Evolutionary conservation across 441 rosid species (phyloP).

Genomic region (Eruca vesicaria): DNA sequence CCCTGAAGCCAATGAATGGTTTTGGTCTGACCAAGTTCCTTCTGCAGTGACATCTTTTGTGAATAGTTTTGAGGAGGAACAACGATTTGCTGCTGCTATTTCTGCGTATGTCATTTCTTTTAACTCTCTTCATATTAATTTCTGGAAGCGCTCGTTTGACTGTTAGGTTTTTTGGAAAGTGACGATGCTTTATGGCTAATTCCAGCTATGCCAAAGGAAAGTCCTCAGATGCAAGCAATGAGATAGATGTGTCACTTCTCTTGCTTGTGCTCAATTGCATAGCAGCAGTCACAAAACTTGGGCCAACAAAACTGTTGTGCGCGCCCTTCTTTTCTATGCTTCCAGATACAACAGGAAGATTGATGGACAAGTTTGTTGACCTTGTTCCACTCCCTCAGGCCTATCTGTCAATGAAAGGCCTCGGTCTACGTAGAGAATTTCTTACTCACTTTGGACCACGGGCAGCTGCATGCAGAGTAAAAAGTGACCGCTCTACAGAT

Average conservation of each 20-base stretch:
- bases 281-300: constrained; percentile 89
- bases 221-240: constrained; percentile 48
- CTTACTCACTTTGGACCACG: constrained; percentile 96
- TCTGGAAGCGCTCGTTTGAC: constrained; percentile 16
- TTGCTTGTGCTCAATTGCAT: constrained; percentile 81
- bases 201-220: constrained; percentile 58
- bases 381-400: constrained; percentile 69
- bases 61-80: constrained; percentile 67
- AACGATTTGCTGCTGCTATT: constrained; percentile 62
- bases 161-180: constrained; percentile 24
- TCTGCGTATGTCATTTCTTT: constrained; percentile 49
- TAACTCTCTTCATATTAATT: constrained; percentile 27
- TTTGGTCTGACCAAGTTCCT: constrained; percentile 87
- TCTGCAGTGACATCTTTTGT: constrained; percentile 63
- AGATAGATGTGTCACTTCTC: constrained; percentile 73
- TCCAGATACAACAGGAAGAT: constrained; percentile 78
- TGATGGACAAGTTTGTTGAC: constrained; percentile 92
- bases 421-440: constrained; percentile 85
- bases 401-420: constrained; percentile 62
- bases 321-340: constrained; percentile 62
- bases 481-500: constrained; percentile 65
- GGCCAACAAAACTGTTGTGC: constrained; percentile 83
- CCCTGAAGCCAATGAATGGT: constrained; percentile 81
- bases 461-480: constrained; percentile 78
- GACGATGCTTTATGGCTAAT: constrained; percentile 29